A percentile compares a stretch with the other conserved stretches of the same genome.
phyloP scores from a whole-genome alignment of 2,329 filamentous ascomycete genomes.

The Diaporthe capsici region DNA sequence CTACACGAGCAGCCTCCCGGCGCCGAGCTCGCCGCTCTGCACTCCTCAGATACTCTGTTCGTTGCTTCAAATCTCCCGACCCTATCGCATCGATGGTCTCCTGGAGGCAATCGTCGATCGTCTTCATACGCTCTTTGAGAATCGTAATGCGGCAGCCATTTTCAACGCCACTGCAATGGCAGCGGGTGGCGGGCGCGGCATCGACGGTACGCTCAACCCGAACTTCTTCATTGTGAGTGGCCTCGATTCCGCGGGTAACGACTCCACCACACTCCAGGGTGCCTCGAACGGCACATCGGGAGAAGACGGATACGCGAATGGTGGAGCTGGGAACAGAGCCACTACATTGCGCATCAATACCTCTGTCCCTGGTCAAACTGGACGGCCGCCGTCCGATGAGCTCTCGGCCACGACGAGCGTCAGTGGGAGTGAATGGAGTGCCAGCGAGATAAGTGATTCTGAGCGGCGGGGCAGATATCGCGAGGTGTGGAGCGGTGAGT shows the following conservation, averaged over 20 bases:
- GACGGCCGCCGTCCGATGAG: conserved; percentile 61
- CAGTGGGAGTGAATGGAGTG: conserved; percentile 69
- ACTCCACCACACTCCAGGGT: neutral
- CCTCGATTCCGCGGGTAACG: conserved; percentile 51
- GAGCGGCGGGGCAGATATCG: conserved; percentile 60
- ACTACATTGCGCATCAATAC: conserved; percentile 66
- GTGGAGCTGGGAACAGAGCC: conserved; percentile 51
- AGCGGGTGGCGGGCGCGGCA: conserved; percentile 89
- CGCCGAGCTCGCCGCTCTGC: conserved; percentile 81
- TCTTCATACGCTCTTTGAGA: conserved; percentile 89
- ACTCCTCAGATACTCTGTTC: conserved; percentile 97
- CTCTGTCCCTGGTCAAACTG: conserved; percentile 50
- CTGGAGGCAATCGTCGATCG: conserved; percentile 94
- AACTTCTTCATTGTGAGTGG: conserved; percentile 71
- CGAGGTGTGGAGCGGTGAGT: conserved; percentile 84
- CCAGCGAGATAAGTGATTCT: conserved; percentile 64
- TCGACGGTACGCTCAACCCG: conserved; percentile 76
- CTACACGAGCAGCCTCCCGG: conserved; percentile 91
- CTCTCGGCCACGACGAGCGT: conserved; percentile 65
- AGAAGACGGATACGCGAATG: conserved; percentile 50
- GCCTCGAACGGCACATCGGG: conserved; percentile 52
- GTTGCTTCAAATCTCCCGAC: conserved; percentile 90
- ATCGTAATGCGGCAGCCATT: conserved; percentile 93
- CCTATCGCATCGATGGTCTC: conserved; percentile 93
- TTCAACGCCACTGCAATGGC: conserved; percentile 99